These are phyloP conservation scores for Eimeria praecox DNA, from an alignment of 169 alveolate species.

Conservation along the genomic window DNA sequence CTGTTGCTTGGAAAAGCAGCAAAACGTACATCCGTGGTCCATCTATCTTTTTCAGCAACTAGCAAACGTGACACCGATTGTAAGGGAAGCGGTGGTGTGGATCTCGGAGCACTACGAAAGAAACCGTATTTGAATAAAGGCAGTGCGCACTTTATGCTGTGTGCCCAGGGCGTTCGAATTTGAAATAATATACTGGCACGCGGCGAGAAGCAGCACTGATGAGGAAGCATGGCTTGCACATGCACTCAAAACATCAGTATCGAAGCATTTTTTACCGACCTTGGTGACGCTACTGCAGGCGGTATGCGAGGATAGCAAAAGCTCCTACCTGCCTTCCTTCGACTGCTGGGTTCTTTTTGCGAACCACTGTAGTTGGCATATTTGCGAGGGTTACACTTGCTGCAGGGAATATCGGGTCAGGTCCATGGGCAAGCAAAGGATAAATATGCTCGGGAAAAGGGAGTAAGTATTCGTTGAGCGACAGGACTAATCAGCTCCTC, in stretches of 20 bases:
- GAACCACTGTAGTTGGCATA: background rate
- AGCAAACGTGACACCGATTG: too few relatives aligned
- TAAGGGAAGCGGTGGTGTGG: too few relatives aligned
- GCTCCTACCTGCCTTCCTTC: background rate
- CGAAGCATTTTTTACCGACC: too few relatives aligned
- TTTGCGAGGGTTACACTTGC: background rate
- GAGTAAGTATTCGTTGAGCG: background rate
- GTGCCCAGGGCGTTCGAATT: background rate
- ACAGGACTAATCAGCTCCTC: background rate
- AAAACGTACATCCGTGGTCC: background rate
- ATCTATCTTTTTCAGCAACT: too few relatives aligned
- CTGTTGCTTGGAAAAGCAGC: background rate
- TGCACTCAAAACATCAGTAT: too few relatives aligned
- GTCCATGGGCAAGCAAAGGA: background rate
- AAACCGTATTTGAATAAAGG: background rate
- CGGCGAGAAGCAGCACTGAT: too few relatives aligned
- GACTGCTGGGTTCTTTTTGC: too few relatives aligned
- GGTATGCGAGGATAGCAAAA: too few relatives aligned
- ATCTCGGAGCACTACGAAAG: too few relatives aligned
- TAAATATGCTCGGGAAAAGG: background rate
- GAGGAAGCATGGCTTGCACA: too few relatives aligned
- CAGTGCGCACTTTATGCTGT: background rate
- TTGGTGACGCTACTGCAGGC: background rate
- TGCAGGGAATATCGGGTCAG: background rate
- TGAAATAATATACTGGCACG: too few relatives aligned